A percentile compares a stretch with the other conserved stretches of the same genome.
Evolutionary conservation across 176 grass and related monocot genomes (phyloP).

Genomic region (Pharus latifolius): DNA sequence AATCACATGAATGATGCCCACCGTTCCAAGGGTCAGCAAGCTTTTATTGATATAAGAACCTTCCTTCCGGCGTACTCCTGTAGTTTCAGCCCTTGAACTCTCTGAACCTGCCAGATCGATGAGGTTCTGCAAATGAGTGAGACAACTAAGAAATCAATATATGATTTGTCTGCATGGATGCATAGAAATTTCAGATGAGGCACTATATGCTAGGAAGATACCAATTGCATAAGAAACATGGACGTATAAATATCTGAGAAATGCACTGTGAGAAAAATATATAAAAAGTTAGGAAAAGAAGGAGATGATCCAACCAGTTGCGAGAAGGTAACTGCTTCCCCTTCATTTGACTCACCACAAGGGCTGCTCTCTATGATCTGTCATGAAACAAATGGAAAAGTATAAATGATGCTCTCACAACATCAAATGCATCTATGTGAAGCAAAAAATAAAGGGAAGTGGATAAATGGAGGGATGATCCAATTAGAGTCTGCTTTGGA

Average conservation of each 20-base stretch:
- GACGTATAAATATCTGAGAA: background rate
- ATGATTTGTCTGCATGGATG: background rate
- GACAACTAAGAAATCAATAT: slow-evolving; percentile 7
- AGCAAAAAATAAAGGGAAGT: too few relatives aligned
- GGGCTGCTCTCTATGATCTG: slow-evolving; percentile 85
- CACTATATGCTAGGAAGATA: background rate
- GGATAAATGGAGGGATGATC: too few relatives aligned
- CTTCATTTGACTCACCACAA: slow-evolving; percentile 51
- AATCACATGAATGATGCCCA: slow-evolving; percentile 24
- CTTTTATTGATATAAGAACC: slow-evolving; percentile 96
- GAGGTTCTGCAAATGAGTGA: slow-evolving; percentile 72
- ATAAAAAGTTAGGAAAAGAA: background rate
- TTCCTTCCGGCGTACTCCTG: slow-evolving; percentile 71
- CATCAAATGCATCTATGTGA: slow-evolving; percentile 5
- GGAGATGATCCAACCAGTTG: slow-evolving; percentile 50
- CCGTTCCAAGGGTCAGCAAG: slow-evolving; percentile 81
- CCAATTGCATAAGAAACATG: background rate
- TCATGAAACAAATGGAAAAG: background rate
- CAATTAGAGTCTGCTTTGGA: background rate
- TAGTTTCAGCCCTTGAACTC: slow-evolving; percentile 82
- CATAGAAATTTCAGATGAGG: background rate
- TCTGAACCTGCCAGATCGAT: slow-evolving; percentile 90
- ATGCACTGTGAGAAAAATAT: background rate
- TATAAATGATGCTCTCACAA: background rate
- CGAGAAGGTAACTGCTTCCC: slow-evolving; percentile 56